Evolutionary conservation across 2,329 filamentous ascomycete genomes (phyloP).

Genomic region (Pseudogymnoascus sp.): DNA sequence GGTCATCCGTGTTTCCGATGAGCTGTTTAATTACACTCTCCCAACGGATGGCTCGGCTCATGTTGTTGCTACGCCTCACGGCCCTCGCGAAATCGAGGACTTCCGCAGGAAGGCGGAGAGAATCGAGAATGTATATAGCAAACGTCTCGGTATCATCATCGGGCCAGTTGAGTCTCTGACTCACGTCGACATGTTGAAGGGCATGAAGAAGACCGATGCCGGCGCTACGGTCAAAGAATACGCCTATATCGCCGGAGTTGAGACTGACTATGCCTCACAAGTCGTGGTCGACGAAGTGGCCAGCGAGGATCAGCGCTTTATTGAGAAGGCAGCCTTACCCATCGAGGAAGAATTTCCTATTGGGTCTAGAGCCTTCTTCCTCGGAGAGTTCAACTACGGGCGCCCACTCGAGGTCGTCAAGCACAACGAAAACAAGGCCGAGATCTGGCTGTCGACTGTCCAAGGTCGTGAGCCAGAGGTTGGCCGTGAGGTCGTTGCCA

Average conservation of each 20-base stretch:
- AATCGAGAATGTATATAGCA: slow-evolving; percentile 84
- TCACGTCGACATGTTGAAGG: slow-evolving; percentile 89
- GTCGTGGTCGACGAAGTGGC: slow-evolving; percentile 83
- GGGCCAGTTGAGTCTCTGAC: slow-evolving; percentile 83
- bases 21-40: slow-evolving; percentile 81
- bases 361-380: slow-evolving; percentile 79
- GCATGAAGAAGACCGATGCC: slow-evolving; percentile 81
- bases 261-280: slow-evolving; percentile 87
- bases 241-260: slow-evolving; percentile 73
- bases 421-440: slow-evolving; percentile 68
- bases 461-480: slow-evolving; percentile 76
- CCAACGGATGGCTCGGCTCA: slow-evolving; percentile 55
- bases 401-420: slow-evolving; percentile 76
- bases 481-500: slow-evolving; percentile 62
- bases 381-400: slow-evolving; percentile 90
- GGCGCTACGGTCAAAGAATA: slow-evolving; percentile 93
- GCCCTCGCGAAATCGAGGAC: slow-evolving; percentile 67
- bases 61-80: slow-evolving; percentile 64
- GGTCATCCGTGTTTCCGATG: slow-evolving; percentile 81
- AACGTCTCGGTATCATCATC: slow-evolving; percentile 80
- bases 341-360: slow-evolving; percentile 88
- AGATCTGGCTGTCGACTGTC: slow-evolving; percentile 68
- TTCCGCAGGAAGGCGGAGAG: slow-evolving; percentile 78
- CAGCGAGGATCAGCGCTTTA: slow-evolving; percentile 87
- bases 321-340: slow-evolving; percentile 80